phyloP scores from a whole-genome alignment of 805 yeast genomes.

The Blastobotrys muscicola region DNA sequence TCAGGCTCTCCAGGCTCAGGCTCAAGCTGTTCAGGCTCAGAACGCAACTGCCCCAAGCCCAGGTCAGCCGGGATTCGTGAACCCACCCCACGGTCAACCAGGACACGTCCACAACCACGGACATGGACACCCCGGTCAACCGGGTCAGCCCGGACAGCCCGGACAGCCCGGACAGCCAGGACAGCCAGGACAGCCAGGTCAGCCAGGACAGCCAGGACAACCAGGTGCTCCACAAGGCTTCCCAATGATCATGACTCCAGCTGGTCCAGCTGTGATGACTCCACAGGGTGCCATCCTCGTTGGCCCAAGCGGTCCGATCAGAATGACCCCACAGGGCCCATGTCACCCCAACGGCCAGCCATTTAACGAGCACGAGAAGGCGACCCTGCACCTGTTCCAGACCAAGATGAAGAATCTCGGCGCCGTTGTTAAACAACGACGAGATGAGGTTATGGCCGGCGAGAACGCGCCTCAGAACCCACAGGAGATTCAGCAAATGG shows the following conservation, averaged over 20 bases:
- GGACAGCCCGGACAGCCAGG: too few species aligned
- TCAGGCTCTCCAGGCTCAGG: background rate
- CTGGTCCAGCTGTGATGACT: background rate
- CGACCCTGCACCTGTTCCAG: constrained; percentile 5
- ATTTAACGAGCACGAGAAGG: background rate
- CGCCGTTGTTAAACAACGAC: too few species aligned
- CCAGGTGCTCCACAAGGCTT: background rate
- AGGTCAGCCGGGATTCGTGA: background rate
- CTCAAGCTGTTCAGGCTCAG: background rate
- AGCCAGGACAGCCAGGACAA: background rate
- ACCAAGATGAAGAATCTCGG: constrained; percentile 3
- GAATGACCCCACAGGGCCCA: constrained; percentile 2
- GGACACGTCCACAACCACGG: too few species aligned
- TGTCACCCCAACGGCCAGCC: too few species aligned
- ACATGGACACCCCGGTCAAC: too few species aligned
- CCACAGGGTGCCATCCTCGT: constrained; percentile 2
- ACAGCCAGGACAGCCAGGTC: too few species aligned
- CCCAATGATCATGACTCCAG: too few species aligned
- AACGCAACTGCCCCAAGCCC: background rate
- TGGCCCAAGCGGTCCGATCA: constrained; percentile 1
- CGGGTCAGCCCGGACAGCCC: too few species aligned
- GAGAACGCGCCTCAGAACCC: constrained; percentile 10
- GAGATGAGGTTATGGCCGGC: constrained; percentile 9
- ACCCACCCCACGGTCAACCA: too few species aligned
- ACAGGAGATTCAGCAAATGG: constrained; percentile 13